phyloP scores from a whole-genome alignment of 371 early-diverging fungal species.

The Circinella minor region DNA sequence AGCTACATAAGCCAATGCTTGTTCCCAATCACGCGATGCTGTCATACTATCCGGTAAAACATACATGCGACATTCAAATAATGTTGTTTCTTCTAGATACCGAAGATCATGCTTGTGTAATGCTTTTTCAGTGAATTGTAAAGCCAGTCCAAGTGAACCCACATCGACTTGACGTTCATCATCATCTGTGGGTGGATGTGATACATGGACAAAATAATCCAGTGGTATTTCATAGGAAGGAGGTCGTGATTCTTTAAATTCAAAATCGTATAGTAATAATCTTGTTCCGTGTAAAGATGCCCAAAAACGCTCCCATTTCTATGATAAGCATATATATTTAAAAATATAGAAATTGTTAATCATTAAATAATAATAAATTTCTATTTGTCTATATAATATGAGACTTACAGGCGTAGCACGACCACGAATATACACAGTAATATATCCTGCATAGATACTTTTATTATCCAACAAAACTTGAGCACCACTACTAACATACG shows the following conservation, averaged over 20 bases:
- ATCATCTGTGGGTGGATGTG: slow-evolving; percentile 45
- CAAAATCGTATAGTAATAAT: slow-evolving; percentile 51
- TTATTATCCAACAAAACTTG: slow-evolving; percentile 36
- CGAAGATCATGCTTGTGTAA: slow-evolving; percentile 7
- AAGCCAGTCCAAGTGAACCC: slow-evolving; percentile 42
- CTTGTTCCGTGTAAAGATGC: slow-evolving; percentile 37
- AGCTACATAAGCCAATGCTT: slow-evolving; percentile 28
- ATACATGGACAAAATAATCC: slow-evolving; percentile 29
- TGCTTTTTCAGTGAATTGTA: slow-evolving; percentile 41
- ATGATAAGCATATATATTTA: neutral
- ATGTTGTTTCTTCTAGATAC: slow-evolving; percentile 15
- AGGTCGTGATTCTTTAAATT: slow-evolving; percentile 43
- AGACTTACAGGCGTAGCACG: slow-evolving; percentile 41
- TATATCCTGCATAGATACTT: slow-evolving; percentile 36
- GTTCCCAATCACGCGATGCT: slow-evolving; percentile 39
- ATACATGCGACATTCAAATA: slow-evolving; percentile 49
- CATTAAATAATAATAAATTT: neutral
- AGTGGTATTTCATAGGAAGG: slow-evolving; percentile 38
- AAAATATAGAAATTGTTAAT: neutral
- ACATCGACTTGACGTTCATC: slow-evolving; percentile 53
- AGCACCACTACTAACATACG: slow-evolving; percentile 35
- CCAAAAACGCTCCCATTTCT: slow-evolving; percentile 56
- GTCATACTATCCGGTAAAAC: slow-evolving; percentile 42
- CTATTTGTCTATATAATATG: neutral
- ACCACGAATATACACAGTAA: slow-evolving; percentile 50